These are phyloP conservation scores for Tolypocladium inflatum DNA, from an alignment of 2,329 filamentous ascomycete species.

Conservation along the genomic window DNA sequence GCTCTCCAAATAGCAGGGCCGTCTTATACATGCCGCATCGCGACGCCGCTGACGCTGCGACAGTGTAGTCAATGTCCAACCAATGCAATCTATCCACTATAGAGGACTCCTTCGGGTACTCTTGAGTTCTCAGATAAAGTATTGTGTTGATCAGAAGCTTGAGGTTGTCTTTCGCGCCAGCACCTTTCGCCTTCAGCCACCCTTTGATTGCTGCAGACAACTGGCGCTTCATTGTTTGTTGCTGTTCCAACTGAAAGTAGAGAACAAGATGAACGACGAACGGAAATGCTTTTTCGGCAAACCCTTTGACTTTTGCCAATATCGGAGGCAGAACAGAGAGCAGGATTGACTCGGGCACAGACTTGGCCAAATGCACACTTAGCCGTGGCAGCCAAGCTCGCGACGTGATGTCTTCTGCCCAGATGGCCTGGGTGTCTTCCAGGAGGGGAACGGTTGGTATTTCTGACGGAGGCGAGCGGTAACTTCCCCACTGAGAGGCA, in stretches of 20 bases:
- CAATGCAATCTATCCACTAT: slow-evolving; percentile 72
- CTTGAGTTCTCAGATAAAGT: slow-evolving; percentile 80
- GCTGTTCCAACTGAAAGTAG: slow-evolving; percentile 53
- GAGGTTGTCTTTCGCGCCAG: slow-evolving; percentile 48
- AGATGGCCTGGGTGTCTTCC: slow-evolving; percentile 13
- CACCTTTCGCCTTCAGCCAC: slow-evolving; percentile 43
- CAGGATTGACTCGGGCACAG: slow-evolving; percentile 53
- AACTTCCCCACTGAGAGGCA: slow-evolving; percentile 49
- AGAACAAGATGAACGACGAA: slow-evolving; percentile 80
- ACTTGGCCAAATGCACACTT: slow-evolving; percentile 50
- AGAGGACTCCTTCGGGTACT: slow-evolving; percentile 63
- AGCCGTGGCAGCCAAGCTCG: slow-evolving; percentile 52
- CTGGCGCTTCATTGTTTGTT: slow-evolving; percentile 46
- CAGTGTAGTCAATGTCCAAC: slow-evolving; percentile 72
- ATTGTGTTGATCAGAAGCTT: slow-evolving; percentile 69
- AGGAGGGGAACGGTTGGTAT: slow-evolving; percentile 4
- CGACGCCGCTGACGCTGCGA: slow-evolving; percentile 62
- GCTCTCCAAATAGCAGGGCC: slow-evolving; percentile 74
- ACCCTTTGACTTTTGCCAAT: slow-evolving; percentile 53
- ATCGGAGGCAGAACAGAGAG: slow-evolving; percentile 60
- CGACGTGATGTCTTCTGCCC: slow-evolving; percentile 30
- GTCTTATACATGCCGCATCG: slow-evolving; percentile 80
- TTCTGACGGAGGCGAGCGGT: slow-evolving; percentile 47
- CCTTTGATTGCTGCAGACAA: slow-evolving; percentile 57
- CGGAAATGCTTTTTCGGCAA: slow-evolving; percentile 69